Percentiles rank a stretch among this genome's conserved stretches.
phyloP scores from a whole-genome alignment of 163 green algal genomes.

The Smithsoniella earleae region DNA sequence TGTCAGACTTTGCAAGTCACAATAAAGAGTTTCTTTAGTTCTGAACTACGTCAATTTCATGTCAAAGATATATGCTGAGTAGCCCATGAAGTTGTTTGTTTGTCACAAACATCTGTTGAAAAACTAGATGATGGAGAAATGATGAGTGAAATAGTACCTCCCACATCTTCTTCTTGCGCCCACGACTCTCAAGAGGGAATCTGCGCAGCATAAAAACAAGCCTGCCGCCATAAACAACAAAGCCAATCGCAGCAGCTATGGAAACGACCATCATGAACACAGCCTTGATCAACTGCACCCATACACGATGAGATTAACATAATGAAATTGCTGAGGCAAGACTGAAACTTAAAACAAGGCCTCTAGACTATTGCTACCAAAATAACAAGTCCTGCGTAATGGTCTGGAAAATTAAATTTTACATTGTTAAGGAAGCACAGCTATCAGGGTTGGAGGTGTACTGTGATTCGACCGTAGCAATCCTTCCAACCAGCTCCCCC shows the following conservation, averaged over 20 bases:
- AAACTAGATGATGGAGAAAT: neutral
- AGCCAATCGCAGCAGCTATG: conserved; percentile 64
- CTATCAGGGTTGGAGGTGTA: no score
- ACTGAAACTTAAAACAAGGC: conserved; percentile 11
- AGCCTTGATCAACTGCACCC: conserved; percentile 42
- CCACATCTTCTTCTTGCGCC: conserved; percentile 89
- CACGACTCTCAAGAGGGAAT: conserved; percentile 91
- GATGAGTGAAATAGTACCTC: conserved; percentile 55
- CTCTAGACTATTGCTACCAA: neutral
- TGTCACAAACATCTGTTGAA: neutral
- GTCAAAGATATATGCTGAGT: no score
- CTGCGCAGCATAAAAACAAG: conserved; percentile 92
- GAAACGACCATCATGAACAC: conserved; percentile 70
- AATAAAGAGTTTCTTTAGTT: neutral
- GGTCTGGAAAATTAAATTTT: neutral
- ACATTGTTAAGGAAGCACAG: no score
- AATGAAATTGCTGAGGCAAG: no score
- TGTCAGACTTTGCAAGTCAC: neutral
- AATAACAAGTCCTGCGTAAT: conserved; percentile 23
- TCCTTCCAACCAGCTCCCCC: no score
- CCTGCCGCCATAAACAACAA: conserved; percentile 83
- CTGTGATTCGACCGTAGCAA: no score
- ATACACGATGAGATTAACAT: no score
- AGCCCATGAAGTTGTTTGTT: no score
- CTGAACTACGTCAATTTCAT: no score